Conservation (phyloP, 441 rosid genomes). For the Macaranga tanarius region DNA sequence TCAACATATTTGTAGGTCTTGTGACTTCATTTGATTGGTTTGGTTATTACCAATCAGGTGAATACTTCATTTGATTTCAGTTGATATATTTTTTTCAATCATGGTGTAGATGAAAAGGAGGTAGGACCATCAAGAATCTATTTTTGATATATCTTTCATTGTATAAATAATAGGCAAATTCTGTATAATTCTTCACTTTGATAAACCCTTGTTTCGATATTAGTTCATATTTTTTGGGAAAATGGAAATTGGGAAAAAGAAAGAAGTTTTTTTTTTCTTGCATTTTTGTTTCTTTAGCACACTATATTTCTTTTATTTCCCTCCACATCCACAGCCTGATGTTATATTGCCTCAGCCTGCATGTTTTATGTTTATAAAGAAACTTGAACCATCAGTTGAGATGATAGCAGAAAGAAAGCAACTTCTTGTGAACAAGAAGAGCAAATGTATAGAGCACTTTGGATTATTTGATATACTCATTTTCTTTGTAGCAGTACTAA, state of each 20-base stretch:
- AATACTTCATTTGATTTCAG: conserved; percentile 16
- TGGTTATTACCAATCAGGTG: conserved; percentile 24
- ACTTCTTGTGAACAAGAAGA: no score
- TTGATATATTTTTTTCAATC: conserved; percentile 20
- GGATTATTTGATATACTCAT: no score
- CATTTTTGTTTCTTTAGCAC: neutral
- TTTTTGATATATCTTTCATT: conserved; percentile 26
- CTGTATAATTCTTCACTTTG: conserved; percentile 34
- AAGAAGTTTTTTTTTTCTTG: neutral
- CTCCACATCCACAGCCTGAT: neutral
- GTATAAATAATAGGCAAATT: conserved; percentile 41
- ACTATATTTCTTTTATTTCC: neutral
- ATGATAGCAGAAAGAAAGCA: no score
- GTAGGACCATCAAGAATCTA: conserved; percentile 24
- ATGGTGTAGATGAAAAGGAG: conserved; percentile 27
- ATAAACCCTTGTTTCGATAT: conserved; percentile 22
- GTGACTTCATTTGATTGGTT: conserved; percentile 26
- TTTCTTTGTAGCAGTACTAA: no score
- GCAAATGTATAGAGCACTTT: no score
- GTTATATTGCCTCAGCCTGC: neutral
- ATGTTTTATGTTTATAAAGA: no score
- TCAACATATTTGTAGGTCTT: conserved; percentile 21
- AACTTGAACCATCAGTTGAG: no score
- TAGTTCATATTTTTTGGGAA: conserved; percentile 15
- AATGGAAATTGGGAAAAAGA: conserved; percentile 16